Conservation (phyloP, 179 eudicot species). For the Silene noctiflora region DNA sequence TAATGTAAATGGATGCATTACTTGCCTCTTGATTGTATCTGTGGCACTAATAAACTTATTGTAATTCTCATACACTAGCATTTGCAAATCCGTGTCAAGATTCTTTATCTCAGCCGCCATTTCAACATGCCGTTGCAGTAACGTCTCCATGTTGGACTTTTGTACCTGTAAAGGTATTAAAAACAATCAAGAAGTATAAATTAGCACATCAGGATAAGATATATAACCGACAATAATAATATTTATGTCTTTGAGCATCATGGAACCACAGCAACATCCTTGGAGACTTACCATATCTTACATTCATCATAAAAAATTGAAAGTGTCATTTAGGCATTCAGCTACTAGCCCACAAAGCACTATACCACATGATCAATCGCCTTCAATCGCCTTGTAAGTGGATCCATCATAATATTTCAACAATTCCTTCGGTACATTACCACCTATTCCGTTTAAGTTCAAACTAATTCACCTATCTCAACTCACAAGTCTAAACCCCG, state of each 20-base stretch:
- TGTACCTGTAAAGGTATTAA: constrained; percentile 50
- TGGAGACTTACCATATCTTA: neutral
- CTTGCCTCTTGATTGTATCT: constrained; percentile 88
- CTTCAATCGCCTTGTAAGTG: neutral
- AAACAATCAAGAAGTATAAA: constrained; percentile 11
- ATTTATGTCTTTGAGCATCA: neutral
- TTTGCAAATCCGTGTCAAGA: constrained; percentile 97
- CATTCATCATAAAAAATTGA: neutral
- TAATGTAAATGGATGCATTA: constrained; percentile 1
- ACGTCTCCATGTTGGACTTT: constrained; percentile 76
- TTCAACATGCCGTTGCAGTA: constrained; percentile 95
- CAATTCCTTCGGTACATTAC: neutral
- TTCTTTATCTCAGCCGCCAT: constrained; percentile 99
- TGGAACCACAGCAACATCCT: neutral
- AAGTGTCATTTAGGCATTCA: no score
- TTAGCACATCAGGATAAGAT: constrained; percentile 1
- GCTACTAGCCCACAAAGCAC: neutral
- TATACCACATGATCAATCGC: neutral
- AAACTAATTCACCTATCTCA: neutral
- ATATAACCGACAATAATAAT: neutral
- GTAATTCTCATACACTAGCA: constrained; percentile 97
- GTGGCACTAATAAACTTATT: constrained; percentile 99
- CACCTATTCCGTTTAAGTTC: neutral
- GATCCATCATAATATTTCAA: neutral
- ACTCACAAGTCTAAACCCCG: neutral